Evolutionary conservation across 2,329 filamentous ascomycete genomes (phyloP).

Genomic region (Calonectria naviculata): DNA sequence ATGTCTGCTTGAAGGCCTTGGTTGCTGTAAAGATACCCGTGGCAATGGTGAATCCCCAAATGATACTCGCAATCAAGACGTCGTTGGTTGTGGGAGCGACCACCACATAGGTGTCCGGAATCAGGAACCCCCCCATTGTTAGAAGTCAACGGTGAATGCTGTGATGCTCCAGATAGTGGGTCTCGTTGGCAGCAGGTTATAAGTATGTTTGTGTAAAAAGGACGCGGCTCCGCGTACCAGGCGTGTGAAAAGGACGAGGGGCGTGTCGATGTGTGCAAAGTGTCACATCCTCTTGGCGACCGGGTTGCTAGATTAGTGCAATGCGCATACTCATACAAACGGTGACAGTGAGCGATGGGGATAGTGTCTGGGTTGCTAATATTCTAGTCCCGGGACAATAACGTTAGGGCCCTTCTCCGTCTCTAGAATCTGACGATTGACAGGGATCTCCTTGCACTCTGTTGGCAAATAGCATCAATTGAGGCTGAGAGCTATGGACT

Average conservation of each 20-base stretch:
- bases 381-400: background rate
- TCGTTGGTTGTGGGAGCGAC: conserved; percentile 27
- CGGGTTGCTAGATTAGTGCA: background rate
- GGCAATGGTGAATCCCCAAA: conserved; percentile 38
- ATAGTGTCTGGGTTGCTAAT: background rate
- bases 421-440: background rate
- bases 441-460: background rate
- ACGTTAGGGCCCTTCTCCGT: background rate
- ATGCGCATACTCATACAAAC: background rate
- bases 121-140: conserved; percentile 13
- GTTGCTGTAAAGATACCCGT: conserved; percentile 30
- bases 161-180: background rate
- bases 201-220: background rate
- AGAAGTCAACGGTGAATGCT: background rate
- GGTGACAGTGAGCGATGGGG: background rate
- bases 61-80: conserved; percentile 36
- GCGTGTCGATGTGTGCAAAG: background rate
- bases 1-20: conserved; percentile 36
- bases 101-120: conserved; percentile 29
- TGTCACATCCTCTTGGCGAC: background rate
- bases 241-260: background rate
- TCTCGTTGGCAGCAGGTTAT: background rate
- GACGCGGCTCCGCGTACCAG: background rate
- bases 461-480: background rate
- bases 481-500: background rate